phyloP scores from a whole-genome alignment of 2,329 filamentous ascomycete genomes.

The Thielaviopsis punctulata region DNA sequence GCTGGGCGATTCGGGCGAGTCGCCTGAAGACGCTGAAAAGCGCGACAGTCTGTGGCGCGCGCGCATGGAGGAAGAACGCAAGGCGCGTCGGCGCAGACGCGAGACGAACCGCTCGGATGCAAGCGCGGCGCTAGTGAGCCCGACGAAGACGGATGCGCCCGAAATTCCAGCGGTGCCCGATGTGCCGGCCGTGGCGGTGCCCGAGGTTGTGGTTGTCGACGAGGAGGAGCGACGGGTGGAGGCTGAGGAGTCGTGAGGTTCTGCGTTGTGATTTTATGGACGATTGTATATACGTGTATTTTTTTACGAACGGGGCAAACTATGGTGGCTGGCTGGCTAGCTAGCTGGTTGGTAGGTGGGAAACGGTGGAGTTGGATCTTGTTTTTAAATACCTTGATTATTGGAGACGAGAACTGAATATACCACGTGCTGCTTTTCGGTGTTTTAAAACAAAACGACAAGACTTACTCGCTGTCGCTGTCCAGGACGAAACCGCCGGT shows the following conservation, averaged over 20 bases:
- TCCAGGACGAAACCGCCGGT: conserved; percentile 9
- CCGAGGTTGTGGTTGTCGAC: not conserved
- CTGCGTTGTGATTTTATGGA: too few relatives aligned
- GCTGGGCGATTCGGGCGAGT: conserved; percentile 41
- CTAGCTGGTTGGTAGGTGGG: too few relatives aligned
- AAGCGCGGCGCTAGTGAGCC: conserved; percentile 13
- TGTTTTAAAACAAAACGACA: too few relatives aligned
- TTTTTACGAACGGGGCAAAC: too few relatives aligned
- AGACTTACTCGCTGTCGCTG: conserved; percentile 4
- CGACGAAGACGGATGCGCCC: conserved; percentile 13
- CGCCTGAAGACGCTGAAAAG: conserved; percentile 31
- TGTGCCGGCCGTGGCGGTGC: not conserved
- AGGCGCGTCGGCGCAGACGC: conserved; percentile 46
- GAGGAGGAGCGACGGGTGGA: not conserved
- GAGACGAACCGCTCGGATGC: conserved; percentile 32
- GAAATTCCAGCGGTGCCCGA: not conserved
- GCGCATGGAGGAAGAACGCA: conserved; percentile 63
- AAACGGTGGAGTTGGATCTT: too few relatives aligned
- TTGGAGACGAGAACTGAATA: too few relatives aligned
- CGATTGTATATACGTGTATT: too few relatives aligned
- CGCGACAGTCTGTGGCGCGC: conserved; percentile 49
- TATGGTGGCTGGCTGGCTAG: too few relatives aligned
- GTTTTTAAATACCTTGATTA: too few relatives aligned
- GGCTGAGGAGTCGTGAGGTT: not conserved
- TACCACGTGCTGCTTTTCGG: too few relatives aligned